phyloP scores from a whole-genome alignment of 495 filamentous ascomycete genomes.

The Penicillium paxilli region DNA sequence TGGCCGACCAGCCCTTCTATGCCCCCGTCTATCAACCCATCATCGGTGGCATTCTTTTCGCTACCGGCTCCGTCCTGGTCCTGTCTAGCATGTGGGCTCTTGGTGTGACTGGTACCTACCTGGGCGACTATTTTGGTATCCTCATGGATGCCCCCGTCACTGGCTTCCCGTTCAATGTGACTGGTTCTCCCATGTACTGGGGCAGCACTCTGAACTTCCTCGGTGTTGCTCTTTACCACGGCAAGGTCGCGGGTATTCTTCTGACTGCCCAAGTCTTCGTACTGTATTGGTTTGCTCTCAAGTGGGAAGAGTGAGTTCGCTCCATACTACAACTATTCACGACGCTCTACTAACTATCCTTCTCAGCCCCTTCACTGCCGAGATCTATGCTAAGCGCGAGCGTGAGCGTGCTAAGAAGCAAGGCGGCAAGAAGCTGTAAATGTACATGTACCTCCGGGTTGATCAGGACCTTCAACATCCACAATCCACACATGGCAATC shows the following conservation, averaged over 20 bases:
- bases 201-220: constrained; percentile 91
- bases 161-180: constrained; percentile 93
- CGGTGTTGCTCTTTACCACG: constrained; percentile 83
- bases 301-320: constrained; percentile 76
- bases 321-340: not conserved
- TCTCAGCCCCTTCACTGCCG: constrained; percentile 82
- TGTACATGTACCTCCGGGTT: constrained; percentile 17
- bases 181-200: constrained; percentile 93
- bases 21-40: constrained; percentile 67
- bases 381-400: constrained; percentile 87
- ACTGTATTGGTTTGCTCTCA: constrained; percentile 79
- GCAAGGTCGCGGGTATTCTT: constrained; percentile 83
- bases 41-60: constrained; percentile 68
- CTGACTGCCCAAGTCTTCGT: constrained; percentile 74
- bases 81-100: constrained; percentile 85
- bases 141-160: constrained; percentile 93
- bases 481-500: constrained; percentile 21
- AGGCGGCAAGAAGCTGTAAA: constrained; percentile 43
- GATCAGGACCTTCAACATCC: constrained; percentile 39
- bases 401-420: constrained; percentile 46
- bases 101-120: constrained; percentile 94
- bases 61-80: constrained; percentile 79
- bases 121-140: constrained; percentile 98
- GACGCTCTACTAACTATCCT: not conserved
- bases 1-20: constrained; percentile 45